Conservation (phyloP, 2,329 filamentous ascomycete genomes). For the Ilyonectria robusta region DNA sequence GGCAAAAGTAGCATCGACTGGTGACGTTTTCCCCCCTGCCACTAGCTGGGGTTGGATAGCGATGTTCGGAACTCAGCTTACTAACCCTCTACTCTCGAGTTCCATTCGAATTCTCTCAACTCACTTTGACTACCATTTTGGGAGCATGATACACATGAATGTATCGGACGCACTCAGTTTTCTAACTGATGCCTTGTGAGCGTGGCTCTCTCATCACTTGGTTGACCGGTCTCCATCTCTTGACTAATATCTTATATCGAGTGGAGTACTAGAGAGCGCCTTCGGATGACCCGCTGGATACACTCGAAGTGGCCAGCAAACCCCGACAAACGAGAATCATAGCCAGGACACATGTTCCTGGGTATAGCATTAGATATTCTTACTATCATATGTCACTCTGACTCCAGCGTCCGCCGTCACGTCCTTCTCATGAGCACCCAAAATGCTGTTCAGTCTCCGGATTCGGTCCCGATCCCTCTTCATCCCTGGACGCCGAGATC, state of each 20-base stretch:
- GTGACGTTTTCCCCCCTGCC: not conserved
- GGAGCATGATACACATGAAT: not conserved
- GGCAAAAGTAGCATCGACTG: not conserved
- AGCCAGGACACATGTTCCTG: conserved; percentile 40
- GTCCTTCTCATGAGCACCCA: conserved; percentile 25
- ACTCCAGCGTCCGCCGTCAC: conserved; percentile 23
- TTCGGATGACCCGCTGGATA: not conserved
- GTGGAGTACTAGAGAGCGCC: too few species aligned
- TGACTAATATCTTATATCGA: not conserved
- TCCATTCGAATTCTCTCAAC: not conserved
- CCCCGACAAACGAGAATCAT: conserved; percentile 39
- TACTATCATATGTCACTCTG: conserved; percentile 42
- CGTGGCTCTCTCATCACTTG: not conserved
- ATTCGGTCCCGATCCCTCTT: conserved; percentile 22
- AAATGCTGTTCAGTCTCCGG: conserved; percentile 22
- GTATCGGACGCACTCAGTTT: not conserved
- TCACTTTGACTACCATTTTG: not conserved
- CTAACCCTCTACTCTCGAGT: not conserved
- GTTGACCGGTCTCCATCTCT: not conserved
- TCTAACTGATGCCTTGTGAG: not conserved
- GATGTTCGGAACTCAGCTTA: not conserved
- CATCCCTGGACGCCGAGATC: conserved; percentile 42
- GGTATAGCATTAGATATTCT: conserved; percentile 46
- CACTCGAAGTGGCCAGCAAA: not conserved
- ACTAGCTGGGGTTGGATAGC: not conserved